Evolutionary conservation across 306 rosid genomes (phyloP).

Genomic region (Lathyrus tuberosus): DNA sequence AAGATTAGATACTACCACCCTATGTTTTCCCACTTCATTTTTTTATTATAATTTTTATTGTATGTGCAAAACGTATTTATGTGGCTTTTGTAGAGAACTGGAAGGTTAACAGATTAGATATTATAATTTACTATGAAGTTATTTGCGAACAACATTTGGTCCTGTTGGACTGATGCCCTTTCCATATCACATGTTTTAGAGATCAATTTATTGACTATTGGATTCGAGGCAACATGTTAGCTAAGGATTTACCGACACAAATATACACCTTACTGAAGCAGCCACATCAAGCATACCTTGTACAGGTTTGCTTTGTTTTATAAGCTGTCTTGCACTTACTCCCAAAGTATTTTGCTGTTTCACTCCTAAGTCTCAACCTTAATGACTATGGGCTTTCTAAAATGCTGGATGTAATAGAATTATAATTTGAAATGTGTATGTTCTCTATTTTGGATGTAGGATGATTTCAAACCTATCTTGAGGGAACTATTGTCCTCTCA

Average conservation of each 20-base stretch:
- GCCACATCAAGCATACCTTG: slow-evolving; percentile 59
- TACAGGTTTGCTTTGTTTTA: slow-evolving; percentile 59
- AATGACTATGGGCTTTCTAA: slow-evolving; percentile 15
- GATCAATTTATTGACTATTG: slow-evolving; percentile 69
- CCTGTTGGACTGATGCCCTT: slow-evolving; percentile 27
- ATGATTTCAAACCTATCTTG: slow-evolving; percentile 72
- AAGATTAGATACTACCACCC: too few species aligned
- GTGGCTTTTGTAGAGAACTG: slow-evolving; percentile 8
- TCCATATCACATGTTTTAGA: slow-evolving; percentile 44
- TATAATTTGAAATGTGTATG: slow-evolving; percentile 9
- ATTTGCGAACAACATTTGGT: slow-evolving; percentile 24
- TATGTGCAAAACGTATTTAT: neutral
- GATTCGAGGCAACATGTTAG: slow-evolving; percentile 65
- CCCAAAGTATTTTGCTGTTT: slow-evolving; percentile 24
- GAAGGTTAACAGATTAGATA: slow-evolving; percentile 28
- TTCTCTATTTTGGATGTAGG: slow-evolving; percentile 46
- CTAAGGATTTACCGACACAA: slow-evolving; percentile 65
- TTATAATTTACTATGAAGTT: slow-evolving; percentile 17
- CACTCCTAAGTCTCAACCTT: slow-evolving; percentile 33
- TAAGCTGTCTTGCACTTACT: slow-evolving; percentile 12
- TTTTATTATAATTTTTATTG: slow-evolving; percentile 1
- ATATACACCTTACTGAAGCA: slow-evolving; percentile 61
- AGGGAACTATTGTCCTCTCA: slow-evolving; percentile 68
- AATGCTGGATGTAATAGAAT: neutral
- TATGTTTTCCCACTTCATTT: neutral